Base-by-base conservation (phyloP, 2,329 filamentous ascomycete genomes). In the Madurella mycetomatis region DNA sequence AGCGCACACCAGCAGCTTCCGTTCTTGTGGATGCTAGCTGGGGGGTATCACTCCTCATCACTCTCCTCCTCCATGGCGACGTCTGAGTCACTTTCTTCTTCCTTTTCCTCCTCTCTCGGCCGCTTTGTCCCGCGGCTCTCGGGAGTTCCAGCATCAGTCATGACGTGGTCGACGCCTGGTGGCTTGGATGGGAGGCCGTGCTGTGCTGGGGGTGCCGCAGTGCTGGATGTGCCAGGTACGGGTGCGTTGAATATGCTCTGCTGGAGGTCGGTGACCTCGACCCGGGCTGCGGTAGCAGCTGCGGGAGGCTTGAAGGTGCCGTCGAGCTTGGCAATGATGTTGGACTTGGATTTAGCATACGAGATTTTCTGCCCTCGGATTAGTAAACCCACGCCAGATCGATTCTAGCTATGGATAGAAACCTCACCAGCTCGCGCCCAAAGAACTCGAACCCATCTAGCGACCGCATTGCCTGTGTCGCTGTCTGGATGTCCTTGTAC, bases 391-490 rank as follows among this genome's bases (percentile, higher is more conserved):
- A 5, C 34, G 15, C 12, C 11, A 9, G 32, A 16, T 15, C 8
- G 46, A 16, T n/a, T 11, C 11, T 41, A 45, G 5, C 15, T 16
- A 16, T 25, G n/a, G 77, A 11, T 37, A 15, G 34, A 15, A 5
- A 15, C 9, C 87, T 59, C 70, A 96, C 92, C 78, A 99, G 84
- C 61, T 90, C 81, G 60, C 83, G 85, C 15, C 92, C 94, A 60
- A 95, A 86, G 61, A 99, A 91, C 2, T 88, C 83, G 65, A 90
- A 89, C 2, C 89, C 90, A 64, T 97, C 87, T 46, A 96, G 76
- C 11, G 89, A 85, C 61, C 92, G 80, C 90, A 99, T 90, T 1
- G 94, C 94, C 68, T 96, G 90, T 19, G 92, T 96, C 49, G 91
- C 90, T n/a, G 90, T 85, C 62, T 96, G 88, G 34, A 92, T 78